phyloP scores from a whole-genome alignment of 768 basidiomycete genomes.

The Aureoboletus auriporus region DNA sequence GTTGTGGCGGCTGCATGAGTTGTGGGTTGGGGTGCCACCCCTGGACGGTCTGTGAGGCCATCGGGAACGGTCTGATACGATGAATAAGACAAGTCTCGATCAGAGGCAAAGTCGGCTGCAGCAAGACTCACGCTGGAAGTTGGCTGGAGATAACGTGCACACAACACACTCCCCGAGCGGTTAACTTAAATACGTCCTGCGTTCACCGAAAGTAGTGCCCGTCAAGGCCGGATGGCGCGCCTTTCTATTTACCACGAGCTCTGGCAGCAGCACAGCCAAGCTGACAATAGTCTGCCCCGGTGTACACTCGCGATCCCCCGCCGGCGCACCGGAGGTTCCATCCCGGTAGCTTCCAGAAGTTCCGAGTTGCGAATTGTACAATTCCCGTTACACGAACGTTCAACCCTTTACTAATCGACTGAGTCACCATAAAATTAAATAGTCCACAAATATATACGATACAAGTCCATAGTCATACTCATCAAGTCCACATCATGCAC shows the following conservation, averaged over 20 bases:
- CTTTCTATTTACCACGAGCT: neutral
- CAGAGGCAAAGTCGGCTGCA: neutral
- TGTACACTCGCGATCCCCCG: too few species aligned
- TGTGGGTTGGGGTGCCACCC: constrained; percentile 34
- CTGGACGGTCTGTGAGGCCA: constrained; percentile 23
- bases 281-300: neutral
- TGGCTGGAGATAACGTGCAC: neutral
- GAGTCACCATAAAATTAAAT: too few species aligned
- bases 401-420: too few species aligned
- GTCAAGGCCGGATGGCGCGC: constrained; percentile 11
- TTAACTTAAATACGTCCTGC: constrained; percentile 6
- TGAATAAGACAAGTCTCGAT: constrained; percentile 15
- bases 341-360: neutral
- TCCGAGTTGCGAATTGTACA: too few species aligned
- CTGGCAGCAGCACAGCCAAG: constrained; percentile 14
- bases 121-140: neutral
- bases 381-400: too few species aligned
- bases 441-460: too few species aligned
- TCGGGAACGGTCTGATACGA: neutral
- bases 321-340: constrained; percentile 17
- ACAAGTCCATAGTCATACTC: too few species aligned
- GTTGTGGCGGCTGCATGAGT: constrained; percentile 27
- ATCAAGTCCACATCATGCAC: neutral
- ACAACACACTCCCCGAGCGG: neutral
- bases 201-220: constrained; percentile 12